Base-by-base conservation (phyloP, 345 rosid genomes). In the Cochlearia excelsa region DNA sequence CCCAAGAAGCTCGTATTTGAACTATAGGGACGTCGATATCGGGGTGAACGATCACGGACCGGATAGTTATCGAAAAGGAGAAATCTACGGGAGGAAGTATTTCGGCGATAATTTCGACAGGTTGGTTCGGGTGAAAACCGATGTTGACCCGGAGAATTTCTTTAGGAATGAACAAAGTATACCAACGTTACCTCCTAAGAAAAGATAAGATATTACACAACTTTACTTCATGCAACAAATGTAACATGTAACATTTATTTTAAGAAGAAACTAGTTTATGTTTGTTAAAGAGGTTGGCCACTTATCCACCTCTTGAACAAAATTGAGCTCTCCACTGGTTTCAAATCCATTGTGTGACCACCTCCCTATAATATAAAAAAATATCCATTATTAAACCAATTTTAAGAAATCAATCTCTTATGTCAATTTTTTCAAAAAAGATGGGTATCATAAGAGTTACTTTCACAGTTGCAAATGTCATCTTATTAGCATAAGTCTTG, bases 391-490 rank as follows among this genome's bases (percentile, higher is more conserved):
- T 33, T 33, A 39, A 33, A 26, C 23, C 9, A 53, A 57, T 42
- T 0, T 29, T 4, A 26, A 42, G 37, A 54, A 56, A 51, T n/a
- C 2, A n/a, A 2, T 1, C 47, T 34, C 5, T 7, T 47, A 30
- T 2, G 45, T 46, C 7, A 5, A 5, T 16, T 16, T 16, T 16
- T 16, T 16, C 4, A 3, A 7, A 55, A 1, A 2, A 26, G 35
- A 3, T n/a, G 6, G 26, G 23, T 16, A 51, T 1, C 3, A 26
- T 16, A 9, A 8, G 27, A 9, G 58, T 52, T 58, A 64, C 96
- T 75, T 85, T 88, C 1, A 85, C 72, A 4, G 90, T 88, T 2
- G 90, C 88, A 49, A 78, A 85, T 51, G 88, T 79, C 96, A 85
- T 80, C 46, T 41, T 59, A 49, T 80, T 85, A 1, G 85, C 65